These are phyloP conservation scores for Leccinum sublutescens DNA, from an alignment of 768 basidiomycete species.

Conservation along the genomic window DNA sequence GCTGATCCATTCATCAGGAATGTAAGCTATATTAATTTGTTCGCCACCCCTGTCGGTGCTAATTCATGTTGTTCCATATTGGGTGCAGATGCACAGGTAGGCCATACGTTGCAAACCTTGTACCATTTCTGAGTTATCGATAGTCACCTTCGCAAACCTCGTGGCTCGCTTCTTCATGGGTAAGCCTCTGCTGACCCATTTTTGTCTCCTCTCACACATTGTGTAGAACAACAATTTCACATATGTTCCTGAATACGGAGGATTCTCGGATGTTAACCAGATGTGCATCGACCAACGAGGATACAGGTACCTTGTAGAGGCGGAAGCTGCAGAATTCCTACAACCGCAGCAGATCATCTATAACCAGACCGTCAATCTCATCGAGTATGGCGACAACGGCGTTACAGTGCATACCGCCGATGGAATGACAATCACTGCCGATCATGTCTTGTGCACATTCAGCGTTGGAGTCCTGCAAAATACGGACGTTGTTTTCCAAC, in stretches of 20 bases:
- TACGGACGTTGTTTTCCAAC: constrained; percentile 55
- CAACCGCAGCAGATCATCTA: constrained; percentile 44
- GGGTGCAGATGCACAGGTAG: constrained; percentile 29
- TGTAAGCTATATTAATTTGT: constrained; percentile 18
- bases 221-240: constrained; percentile 63
- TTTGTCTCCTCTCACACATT: constrained; percentile 3
- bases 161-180: constrained; percentile 64
- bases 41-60: background rate
- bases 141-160: constrained; percentile 63
- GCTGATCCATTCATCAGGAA: constrained; percentile 24
- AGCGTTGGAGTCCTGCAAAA: constrained; percentile 70
- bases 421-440: constrained; percentile 45
- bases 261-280: constrained; percentile 54
- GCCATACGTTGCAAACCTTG: background rate
- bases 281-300: constrained; percentile 62
- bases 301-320: constrained; percentile 54
- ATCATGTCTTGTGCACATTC: constrained; percentile 66
- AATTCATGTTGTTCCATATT: background rate
- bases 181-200: constrained; percentile 22
- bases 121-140: constrained; percentile 33
- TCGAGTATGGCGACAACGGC: constrained; percentile 44
- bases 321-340: constrained; percentile 57
- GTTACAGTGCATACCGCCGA: constrained; percentile 48
- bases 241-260: constrained; percentile 47
- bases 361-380: constrained; percentile 48